These are phyloP conservation scores for Plenodomus biglobosus DNA, from an alignment of 2,329 filamentous ascomycete genomes.

Conservation along the genomic window DNA sequence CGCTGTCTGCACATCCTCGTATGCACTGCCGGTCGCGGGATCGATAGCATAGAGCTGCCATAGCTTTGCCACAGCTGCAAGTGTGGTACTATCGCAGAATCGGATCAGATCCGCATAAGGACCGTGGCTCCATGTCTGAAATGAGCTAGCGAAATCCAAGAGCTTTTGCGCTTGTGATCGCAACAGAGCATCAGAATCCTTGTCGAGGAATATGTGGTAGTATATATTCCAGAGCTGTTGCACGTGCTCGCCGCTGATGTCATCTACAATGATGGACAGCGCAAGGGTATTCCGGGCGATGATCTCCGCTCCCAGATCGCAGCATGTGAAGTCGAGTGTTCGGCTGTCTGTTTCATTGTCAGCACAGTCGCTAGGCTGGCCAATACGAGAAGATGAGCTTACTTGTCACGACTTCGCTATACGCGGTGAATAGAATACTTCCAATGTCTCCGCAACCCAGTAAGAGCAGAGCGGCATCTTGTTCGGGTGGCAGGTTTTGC, in stretches of 20 bases:
- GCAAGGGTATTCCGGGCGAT: constrained; percentile 60
- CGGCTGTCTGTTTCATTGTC: neutral
- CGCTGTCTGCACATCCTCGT: neutral
- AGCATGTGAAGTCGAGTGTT: constrained; percentile 53
- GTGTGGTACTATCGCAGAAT: constrained; percentile 54
- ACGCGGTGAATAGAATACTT: constrained; percentile 54
- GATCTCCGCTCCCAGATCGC: constrained; percentile 55
- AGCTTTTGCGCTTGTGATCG: constrained; percentile 51
- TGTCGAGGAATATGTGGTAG: constrained; percentile 55
- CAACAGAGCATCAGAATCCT: constrained; percentile 43
- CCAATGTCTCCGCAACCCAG: constrained; percentile 61
- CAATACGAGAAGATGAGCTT: constrained; percentile 1
- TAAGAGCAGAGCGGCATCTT: constrained; percentile 45
- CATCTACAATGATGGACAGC: constrained; percentile 55
- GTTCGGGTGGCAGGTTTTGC: constrained; percentile 15
- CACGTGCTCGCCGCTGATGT: constrained; percentile 22
- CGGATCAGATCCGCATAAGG: constrained; percentile 50
- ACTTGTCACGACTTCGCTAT: constrained; percentile 15
- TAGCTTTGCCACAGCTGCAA: constrained; percentile 46
- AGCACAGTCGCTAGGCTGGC: neutral
- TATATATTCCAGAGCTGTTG: constrained; percentile 57
- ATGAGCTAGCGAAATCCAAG: constrained; percentile 39
- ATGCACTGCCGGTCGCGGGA: neutral
- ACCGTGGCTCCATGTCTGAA: constrained; percentile 50
- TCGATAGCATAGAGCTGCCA: constrained; percentile 45